Conservation (phyloP, 1,284 basidiomycete genomes). For the Boletus mariae region DNA sequence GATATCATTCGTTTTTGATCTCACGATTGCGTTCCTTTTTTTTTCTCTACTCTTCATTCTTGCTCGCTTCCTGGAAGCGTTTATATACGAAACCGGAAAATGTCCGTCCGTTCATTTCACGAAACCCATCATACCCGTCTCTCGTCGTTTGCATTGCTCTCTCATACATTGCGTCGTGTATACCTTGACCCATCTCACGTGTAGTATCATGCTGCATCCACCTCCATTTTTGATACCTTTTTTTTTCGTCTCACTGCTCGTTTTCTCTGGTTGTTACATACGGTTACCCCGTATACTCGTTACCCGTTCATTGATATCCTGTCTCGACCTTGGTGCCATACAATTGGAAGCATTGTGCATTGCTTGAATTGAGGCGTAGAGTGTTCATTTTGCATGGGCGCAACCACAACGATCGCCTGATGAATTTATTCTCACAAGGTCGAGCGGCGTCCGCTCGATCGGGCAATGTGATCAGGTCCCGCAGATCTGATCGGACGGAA, state of each 20-base stretch:
- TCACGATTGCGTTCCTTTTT: constrained; percentile 30
- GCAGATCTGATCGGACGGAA: constrained; percentile 34
- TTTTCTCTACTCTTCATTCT: constrained; percentile 18
- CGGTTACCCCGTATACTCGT: constrained; percentile 38
- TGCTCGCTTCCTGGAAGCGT: constrained; percentile 29
- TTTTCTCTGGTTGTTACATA: constrained; percentile 30
- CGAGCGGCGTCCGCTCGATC: constrained; percentile 24
- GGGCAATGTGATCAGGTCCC: constrained; percentile 18
- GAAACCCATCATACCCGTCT: constrained; percentile 32
- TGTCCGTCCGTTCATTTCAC: constrained; percentile 34
- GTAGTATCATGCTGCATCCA: constrained; percentile 37
- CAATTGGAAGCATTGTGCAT: constrained; percentile 1
- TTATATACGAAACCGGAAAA: constrained; percentile 37
- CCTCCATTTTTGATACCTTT: constrained; percentile 36
- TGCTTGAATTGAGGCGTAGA: constrained; percentile 14
- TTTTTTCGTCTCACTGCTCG: constrained; percentile 17
- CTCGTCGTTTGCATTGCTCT: constrained; percentile 37
- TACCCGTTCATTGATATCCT: constrained; percentile 35
- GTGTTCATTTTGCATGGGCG: constrained; percentile 28
- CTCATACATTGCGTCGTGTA: constrained; percentile 34
- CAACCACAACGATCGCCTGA: constrained; percentile 12
- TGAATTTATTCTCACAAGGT: constrained; percentile 17
- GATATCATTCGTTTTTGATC: constrained; percentile 28
- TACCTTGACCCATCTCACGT: constrained; percentile 35
- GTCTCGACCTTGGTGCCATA: constrained; percentile 17